These are phyloP conservation scores for Fusarium nygamai DNA, from an alignment of 2,329 filamentous ascomycete species.

Conservation along the genomic window DNA sequence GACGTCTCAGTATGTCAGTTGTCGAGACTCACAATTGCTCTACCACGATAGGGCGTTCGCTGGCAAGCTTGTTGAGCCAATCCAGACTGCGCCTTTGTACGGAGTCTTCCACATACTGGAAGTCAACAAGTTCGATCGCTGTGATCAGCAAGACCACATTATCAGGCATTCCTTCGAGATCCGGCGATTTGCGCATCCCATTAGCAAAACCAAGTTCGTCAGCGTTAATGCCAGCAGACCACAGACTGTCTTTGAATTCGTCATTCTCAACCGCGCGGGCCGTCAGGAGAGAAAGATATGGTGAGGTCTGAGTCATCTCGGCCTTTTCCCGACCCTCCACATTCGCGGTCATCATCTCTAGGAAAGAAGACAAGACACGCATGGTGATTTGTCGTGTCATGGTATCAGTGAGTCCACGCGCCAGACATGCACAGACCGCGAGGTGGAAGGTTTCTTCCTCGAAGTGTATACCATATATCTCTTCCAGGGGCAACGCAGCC, in stretches of 20 bases:
- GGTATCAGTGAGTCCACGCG: slow-evolving; percentile 71
- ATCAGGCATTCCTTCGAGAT: slow-evolving; percentile 62
- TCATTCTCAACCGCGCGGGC: slow-evolving; percentile 65
- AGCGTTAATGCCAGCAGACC: slow-evolving; percentile 66
- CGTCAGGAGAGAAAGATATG: slow-evolving; percentile 69
- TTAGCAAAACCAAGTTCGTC: slow-evolving; percentile 45
- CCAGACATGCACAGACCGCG: slow-evolving; percentile 71
- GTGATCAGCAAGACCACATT: slow-evolving; percentile 71
- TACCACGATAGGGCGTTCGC: slow-evolving; percentile 64
- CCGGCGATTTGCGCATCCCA: slow-evolving; percentile 39
- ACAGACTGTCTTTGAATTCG: slow-evolving; percentile 71
- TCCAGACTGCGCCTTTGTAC: slow-evolving; percentile 67
- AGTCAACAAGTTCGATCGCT: slow-evolving; percentile 73
- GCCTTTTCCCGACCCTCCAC: slow-evolving; percentile 18
- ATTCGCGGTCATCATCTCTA: slow-evolving; percentile 52
- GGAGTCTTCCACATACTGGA: slow-evolving; percentile 70
- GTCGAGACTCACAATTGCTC: slow-evolving; percentile 62
- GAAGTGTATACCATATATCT: slow-evolving; percentile 73
- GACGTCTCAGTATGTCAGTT: slow-evolving; percentile 8
- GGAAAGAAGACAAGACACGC: slow-evolving; percentile 69
- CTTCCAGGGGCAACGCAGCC: slow-evolving; percentile 69
- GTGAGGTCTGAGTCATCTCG: slow-evolving; percentile 53
- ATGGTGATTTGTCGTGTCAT: slow-evolving; percentile 68
- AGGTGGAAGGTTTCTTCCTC: slow-evolving; percentile 72
- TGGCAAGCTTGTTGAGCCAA: slow-evolving; percentile 69